A percentile compares a stretch with the other conserved stretches of the same genome.
Evolutionary conservation across 2,329 filamentous ascomycete species (phyloP).

Genomic region (Alternaria triticina): DNA sequence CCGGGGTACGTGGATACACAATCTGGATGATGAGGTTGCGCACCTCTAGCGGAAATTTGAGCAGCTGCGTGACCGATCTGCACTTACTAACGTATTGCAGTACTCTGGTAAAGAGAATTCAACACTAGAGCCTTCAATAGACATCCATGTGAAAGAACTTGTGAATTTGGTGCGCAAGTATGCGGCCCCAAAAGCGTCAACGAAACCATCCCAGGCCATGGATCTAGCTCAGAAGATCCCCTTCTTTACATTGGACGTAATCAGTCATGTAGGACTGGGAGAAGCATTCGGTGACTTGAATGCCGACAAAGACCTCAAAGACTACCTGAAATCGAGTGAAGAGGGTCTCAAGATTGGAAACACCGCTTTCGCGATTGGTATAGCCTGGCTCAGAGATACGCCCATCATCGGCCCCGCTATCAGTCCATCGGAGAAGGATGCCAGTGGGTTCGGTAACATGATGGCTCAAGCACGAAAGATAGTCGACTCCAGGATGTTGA

Average conservation of each 20-base stretch:
- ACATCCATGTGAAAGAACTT: slow-evolving; percentile 55
- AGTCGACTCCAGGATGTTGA: slow-evolving; percentile 52
- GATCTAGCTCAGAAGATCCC: slow-evolving; percentile 58
- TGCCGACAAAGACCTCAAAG: slow-evolving; percentile 57
- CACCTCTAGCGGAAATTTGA: neutral
- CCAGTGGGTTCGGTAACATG: slow-evolving; percentile 39
- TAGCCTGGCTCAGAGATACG: slow-evolving; percentile 30
- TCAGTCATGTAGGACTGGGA: slow-evolving; percentile 61
- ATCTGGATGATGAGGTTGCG: neutral
- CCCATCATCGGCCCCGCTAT: slow-evolving; percentile 36
- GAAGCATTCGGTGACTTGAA: slow-evolving; percentile 59
- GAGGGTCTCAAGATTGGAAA: slow-evolving; percentile 41
- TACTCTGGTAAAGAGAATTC: slow-evolving; percentile 64
- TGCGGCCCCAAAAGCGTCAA: slow-evolving; percentile 24
- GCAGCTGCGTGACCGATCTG: neutral
- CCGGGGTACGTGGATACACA: slow-evolving; percentile 48
- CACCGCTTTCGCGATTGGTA: slow-evolving; percentile 35
- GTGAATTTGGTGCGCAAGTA: slow-evolving; percentile 60
- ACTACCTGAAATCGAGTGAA: slow-evolving; percentile 54
- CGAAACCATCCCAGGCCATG: slow-evolving; percentile 45
- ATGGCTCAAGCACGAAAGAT: slow-evolving; percentile 40
- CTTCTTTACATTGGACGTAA: slow-evolving; percentile 63
- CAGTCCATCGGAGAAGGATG: slow-evolving; percentile 47
- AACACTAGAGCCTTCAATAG: slow-evolving; percentile 58
- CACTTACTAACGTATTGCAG: slow-evolving; percentile 30